Evolutionary conservation across 441 rosid genomes (phyloP).

Genomic region (Syzygium malaccense): DNA sequence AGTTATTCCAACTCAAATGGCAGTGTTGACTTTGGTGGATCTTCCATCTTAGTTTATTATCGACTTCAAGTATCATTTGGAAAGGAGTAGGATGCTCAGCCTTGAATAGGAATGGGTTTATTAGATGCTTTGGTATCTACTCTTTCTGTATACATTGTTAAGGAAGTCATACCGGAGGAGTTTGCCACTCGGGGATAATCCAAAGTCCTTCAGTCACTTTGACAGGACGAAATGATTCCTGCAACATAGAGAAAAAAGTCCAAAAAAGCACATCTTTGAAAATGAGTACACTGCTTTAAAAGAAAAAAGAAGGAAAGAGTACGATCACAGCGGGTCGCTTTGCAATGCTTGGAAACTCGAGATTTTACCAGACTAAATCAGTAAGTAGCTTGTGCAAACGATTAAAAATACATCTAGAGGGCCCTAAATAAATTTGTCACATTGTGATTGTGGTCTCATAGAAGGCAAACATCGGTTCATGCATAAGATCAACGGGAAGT

Average conservation of each 20-base stretch:
- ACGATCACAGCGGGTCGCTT: not conserved
- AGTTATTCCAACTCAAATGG: not conserved
- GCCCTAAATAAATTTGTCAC: not conserved
- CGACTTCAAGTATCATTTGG: not conserved
- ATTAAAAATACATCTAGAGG: not conserved
- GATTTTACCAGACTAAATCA: not conserved
- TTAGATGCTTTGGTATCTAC: not conserved
- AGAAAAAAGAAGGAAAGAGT: not conserved
- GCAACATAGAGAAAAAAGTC: not conserved
- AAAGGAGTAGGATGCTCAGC: not conserved
- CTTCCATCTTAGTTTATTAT: not conserved
- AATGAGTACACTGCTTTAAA: not conserved
- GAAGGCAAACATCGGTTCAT: not conserved
- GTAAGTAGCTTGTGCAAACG: not conserved
- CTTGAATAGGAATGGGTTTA: not conserved
- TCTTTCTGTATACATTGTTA: not conserved
- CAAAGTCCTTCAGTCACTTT: slow-evolving; percentile 67
- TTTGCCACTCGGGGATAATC: slow-evolving; percentile 79
- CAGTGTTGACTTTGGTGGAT: not conserved
- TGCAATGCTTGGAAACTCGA: not conserved
- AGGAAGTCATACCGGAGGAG: slow-evolving; percentile 63
- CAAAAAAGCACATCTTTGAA: not conserved
- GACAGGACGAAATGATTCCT: slow-evolving; percentile 76
- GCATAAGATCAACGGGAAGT: not conserved
- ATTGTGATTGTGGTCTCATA: not conserved